phyloP scores from a whole-genome alignment of 305 asterid genomes.

The Salvia sclarea region DNA sequence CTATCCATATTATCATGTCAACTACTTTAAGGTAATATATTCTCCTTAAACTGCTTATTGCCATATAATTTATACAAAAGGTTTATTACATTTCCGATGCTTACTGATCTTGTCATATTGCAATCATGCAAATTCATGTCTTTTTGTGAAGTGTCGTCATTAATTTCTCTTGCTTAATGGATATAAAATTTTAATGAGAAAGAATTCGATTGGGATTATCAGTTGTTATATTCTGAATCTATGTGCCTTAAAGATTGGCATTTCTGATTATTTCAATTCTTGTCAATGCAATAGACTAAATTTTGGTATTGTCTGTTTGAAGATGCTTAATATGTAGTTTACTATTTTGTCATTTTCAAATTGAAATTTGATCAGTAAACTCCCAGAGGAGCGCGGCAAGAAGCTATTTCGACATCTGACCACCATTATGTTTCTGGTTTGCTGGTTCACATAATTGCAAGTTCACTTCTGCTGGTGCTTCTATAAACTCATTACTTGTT shows the following conservation, averaged over 20 bases:
- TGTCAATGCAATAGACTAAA: not conserved
- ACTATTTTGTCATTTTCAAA: constrained; percentile 11
- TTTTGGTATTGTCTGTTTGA: not conserved
- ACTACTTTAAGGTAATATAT: constrained; percentile 39
- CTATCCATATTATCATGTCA: constrained; percentile 46
- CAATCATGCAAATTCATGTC: not conserved
- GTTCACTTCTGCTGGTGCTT: not conserved
- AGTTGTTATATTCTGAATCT: constrained; percentile 2
- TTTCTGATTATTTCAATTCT: not conserved
- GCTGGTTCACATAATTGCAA: constrained; percentile 23
- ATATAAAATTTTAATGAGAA: not conserved
- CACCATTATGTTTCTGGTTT: constrained; percentile 47
- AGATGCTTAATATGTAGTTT: constrained; percentile 5
- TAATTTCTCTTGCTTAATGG: not conserved
- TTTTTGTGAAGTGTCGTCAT: not conserved
- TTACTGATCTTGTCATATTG: not conserved
- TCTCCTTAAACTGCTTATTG: constrained; percentile 3
- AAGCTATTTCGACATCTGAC: constrained; percentile 44
- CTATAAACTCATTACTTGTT: not conserved
- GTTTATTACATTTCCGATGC: not conserved
- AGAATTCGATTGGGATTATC: not conserved
- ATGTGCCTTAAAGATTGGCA: not conserved
- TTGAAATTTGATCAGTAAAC: constrained; percentile 42
- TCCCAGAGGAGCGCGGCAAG: constrained; percentile 47
- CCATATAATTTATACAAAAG: not conserved